Conservation (phyloP, 2,329 filamentous ascomycete species). For the Sclerotinia glacialis region DNA sequence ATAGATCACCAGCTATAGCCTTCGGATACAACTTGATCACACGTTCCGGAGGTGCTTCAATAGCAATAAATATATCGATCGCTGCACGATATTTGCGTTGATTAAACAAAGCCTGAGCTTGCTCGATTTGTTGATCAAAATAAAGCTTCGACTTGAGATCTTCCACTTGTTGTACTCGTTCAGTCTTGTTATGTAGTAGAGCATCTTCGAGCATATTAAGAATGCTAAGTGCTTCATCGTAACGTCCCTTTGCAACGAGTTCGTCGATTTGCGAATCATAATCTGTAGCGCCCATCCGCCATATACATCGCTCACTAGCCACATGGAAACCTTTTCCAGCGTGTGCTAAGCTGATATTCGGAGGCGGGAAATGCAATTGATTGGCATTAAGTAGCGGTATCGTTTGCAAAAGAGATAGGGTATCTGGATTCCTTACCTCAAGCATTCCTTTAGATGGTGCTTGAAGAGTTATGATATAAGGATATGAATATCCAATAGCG, state of each 20-base stretch:
- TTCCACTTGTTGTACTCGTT: conserved; percentile 79
- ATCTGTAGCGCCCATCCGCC: conserved; percentile 91
- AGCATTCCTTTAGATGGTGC: conserved; percentile 77
- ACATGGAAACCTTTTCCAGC: conserved; percentile 95
- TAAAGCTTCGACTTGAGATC: conserved; percentile 85
- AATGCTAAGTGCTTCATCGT: conserved; percentile 90
- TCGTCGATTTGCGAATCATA: conserved; percentile 89
- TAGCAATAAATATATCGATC: conserved; percentile 81
- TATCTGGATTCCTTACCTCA: conserved; percentile 90
- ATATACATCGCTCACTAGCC: conserved; percentile 84
- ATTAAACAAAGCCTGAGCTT: conserved; percentile 81
- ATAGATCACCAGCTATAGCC: conserved; percentile 78
- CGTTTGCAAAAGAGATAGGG: conserved; percentile 82
- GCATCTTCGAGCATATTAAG: conserved; percentile 90
- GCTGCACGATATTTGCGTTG: conserved; percentile 79
- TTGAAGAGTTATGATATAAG: conserved; percentile 86
- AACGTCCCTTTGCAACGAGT: conserved; percentile 67
- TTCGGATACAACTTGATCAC: conserved; percentile 83
- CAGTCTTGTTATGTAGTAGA: conserved; percentile 75
- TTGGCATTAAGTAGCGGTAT: conserved; percentile 78
- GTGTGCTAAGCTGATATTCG: conserved; percentile 90
- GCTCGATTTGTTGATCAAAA: conserved; percentile 69
- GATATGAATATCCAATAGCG: conserved; percentile 92
- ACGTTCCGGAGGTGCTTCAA: conserved; percentile 82
- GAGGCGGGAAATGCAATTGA: conserved; percentile 86